phyloP scores from a whole-genome alignment of 768 basidiomycete genomes.

The Lactarius vividus region DNA sequence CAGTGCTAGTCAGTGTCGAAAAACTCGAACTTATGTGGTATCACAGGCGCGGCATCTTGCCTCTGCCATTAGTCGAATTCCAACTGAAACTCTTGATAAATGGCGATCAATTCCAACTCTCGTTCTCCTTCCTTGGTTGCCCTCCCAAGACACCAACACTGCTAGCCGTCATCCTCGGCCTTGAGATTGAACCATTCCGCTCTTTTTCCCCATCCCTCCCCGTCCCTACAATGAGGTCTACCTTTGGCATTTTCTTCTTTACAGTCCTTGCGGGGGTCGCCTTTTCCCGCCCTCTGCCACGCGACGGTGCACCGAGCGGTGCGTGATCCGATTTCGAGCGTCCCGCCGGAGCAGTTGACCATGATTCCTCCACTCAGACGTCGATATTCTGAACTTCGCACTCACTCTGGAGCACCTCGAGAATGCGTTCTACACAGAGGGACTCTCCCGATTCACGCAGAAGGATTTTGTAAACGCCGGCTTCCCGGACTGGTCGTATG shows the following conservation, averaged over 20 bases:
- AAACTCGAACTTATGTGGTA: too few species aligned
- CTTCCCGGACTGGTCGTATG: constrained; percentile 38
- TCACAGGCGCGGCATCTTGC: background rate
- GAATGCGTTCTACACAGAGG: constrained; percentile 36
- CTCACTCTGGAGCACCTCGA: constrained; percentile 41
- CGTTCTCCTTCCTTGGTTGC: constrained; percentile 10
- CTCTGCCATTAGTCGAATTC: background rate
- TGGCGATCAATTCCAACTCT: background rate
- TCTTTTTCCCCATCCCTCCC: constrained; percentile 15
- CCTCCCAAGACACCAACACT: constrained; percentile 1
- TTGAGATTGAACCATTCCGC: constrained; percentile 20
- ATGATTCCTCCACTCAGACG: constrained; percentile 22
- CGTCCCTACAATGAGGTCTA: constrained; percentile 11
- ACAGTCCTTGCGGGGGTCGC: constrained; percentile 6
- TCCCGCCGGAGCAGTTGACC: background rate
- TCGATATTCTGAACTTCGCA: constrained; percentile 35
- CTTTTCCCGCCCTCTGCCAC: constrained; percentile 15
- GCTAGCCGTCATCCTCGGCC: constrained; percentile 7
- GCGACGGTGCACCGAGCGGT: constrained; percentile 18
- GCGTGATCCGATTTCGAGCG: background rate
- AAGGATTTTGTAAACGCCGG: constrained; percentile 40
- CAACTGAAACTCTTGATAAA: constrained; percentile 12
- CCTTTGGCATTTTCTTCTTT: constrained; percentile 3
- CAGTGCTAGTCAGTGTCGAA: too few species aligned
- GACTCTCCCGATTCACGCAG: constrained; percentile 38